Evolutionary conservation across 2,329 filamentous ascomycete genomes (phyloP).

Genomic region (Coniella lustricola): DNA sequence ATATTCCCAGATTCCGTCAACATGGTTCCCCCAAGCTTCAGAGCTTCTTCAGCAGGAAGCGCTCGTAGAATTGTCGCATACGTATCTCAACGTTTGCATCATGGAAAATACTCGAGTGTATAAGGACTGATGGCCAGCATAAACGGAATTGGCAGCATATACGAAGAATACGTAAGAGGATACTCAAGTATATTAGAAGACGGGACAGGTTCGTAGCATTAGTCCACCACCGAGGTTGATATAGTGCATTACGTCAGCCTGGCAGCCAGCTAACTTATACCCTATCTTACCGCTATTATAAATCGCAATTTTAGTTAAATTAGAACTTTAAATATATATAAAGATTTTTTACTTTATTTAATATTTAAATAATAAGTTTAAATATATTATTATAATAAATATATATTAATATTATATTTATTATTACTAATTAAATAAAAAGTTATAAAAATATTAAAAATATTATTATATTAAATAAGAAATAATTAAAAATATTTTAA

Average conservation of each 20-base stretch:
- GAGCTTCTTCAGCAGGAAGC: conserved; percentile 28
- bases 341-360: too few species aligned
- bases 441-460: background rate
- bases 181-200: too few species aligned
- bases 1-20: conserved; percentile 60
- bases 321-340: background rate
- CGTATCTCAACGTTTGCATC: conserved; percentile 6
- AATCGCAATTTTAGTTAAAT: background rate
- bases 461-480: background rate
- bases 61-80: conserved; percentile 12
- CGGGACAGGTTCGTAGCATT: too few species aligned
- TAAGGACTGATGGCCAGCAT: too few species aligned
- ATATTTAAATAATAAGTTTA: background rate
- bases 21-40: conserved; percentile 33
- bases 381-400: background rate
- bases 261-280: too few species aligned
- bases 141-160: too few species aligned
- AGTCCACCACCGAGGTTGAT: too few species aligned
- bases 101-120: too few species aligned
- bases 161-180: too few species aligned
- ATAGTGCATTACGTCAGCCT: too few species aligned
- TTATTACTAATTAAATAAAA: background rate
- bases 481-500: background rate
- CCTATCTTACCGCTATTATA: too few species aligned
- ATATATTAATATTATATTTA: background rate